phyloP scores from a whole-genome alignment of 257 asterid species.

The Thymus mandschuricus region DNA sequence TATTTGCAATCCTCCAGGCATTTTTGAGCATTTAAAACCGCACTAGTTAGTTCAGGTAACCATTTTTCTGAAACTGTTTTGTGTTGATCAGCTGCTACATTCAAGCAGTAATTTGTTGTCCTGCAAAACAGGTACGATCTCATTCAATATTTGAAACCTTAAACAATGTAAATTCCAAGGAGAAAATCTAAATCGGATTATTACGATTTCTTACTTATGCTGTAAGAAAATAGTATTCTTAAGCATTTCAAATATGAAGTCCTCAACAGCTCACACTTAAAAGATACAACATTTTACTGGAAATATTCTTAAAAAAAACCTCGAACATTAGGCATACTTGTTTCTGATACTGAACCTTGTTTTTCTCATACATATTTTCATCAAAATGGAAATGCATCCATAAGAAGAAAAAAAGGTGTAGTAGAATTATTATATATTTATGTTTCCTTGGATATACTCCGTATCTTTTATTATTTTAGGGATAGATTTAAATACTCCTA shows the following conservation, averaged over 20 bases:
- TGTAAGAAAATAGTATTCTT: slow-evolving; percentile 9
- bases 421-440: too few relatives aligned
- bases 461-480: too few relatives aligned
- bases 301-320: slow-evolving; percentile 1
- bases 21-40: slow-evolving; percentile 79
- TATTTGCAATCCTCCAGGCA: slow-evolving; percentile 90
- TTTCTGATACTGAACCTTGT: slow-evolving; percentile 5
- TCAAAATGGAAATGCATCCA: slow-evolving; percentile 4
- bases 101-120: slow-evolving; percentile 87
- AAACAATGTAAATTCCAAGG: slow-evolving; percentile 19
- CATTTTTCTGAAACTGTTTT: slow-evolving; percentile 80
- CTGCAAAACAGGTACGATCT: slow-evolving; percentile 49
- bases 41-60: slow-evolving; percentile 78
- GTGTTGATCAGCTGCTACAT: slow-evolving; percentile 90
- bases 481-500: too few relatives aligned
- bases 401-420: slow-evolving; percentile 1
- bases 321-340: slow-evolving; percentile 10
- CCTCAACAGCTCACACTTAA: not conserved
- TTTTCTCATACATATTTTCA: slow-evolving; percentile 15
- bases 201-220: not conserved
- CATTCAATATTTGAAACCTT: slow-evolving; percentile 18
- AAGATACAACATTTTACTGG: not conserved
- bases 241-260: slow-evolving; percentile 1
- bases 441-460: too few relatives aligned
- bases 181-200: slow-evolving; percentile 13